Evolutionary conservation across 768 basidiomycete species (phyloP), one percentile per base, ranked within the genome.

Genomic region (Amanita exitialis): DNA sequence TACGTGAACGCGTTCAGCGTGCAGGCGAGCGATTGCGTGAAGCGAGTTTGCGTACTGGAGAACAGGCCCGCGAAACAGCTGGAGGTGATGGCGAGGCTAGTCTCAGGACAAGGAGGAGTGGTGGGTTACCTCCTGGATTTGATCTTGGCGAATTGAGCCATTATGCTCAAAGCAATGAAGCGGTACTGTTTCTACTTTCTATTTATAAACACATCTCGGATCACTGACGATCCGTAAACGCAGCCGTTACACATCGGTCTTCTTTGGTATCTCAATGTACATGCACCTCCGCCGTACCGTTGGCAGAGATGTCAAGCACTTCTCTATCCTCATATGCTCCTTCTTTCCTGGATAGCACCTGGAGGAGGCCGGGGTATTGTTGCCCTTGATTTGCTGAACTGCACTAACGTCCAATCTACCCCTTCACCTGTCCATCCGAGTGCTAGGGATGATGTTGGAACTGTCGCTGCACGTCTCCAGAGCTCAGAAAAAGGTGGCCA

Each of bases 191-290:
- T 52, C 45, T 30, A 34, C 52, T 39, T 30, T 32, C 32, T 32
- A 32, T 32, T 32, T 5, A 32, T 45, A 25, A 27, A 44, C 49
- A 21, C 36, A 43, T 21, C 47, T 10, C 46, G 58, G 49, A 55
- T 57, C 53, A 55, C 57, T 57, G 42, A 52, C 47, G 18, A 59
- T 38, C 49, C 20, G 58, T 44, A 60, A 57, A 47, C 58, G n/a
- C 60, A 95, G 93, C 91, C 92, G 3, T 70, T 90, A 10, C 83
- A 89, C 52, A 86, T 90, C 36, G 93, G 93, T 12, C 70, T 82
- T 12, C 67, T 96, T 0, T 95, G 90, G 85, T 96, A 92, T 61
- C 78, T 96, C 49, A 95, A 96, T 51, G 93, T 95, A 0, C 93
- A 96, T 59, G 83, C 86, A 0, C 62, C 77, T 3, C 80, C 84